Percentiles rank a stretch among this genome's conserved stretches.
These are phyloP conservation scores for Cordyceps pruinosa DNA, from an alignment of 2,329 filamentous ascomycete genomes.

Conservation along the genomic window DNA sequence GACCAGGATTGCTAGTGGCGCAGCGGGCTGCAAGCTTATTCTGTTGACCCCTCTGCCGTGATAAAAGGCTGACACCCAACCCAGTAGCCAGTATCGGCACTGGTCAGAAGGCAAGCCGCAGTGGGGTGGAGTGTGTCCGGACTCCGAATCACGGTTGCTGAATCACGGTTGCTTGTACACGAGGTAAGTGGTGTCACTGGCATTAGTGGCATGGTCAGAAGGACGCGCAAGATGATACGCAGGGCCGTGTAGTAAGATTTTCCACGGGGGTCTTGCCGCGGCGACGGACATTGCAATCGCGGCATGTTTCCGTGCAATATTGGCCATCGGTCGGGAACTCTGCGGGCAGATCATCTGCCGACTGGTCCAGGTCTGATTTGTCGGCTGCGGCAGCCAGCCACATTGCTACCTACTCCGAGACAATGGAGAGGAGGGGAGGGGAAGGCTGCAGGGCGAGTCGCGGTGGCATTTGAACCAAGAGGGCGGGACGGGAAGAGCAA, in stretches of 20 bases:
- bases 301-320: neutral
- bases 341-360: neutral
- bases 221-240: neutral
- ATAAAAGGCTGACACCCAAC: neutral
- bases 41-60: neutral
- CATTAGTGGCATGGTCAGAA: neutral
- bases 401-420: constrained; percentile 6
- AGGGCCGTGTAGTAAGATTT: constrained; percentile 1
- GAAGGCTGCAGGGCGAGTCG: neutral
- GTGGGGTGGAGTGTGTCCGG: neutral
- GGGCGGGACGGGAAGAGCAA: neutral
- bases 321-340: neutral
- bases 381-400: neutral
- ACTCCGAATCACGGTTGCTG: neutral
- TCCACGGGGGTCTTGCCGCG: neutral
- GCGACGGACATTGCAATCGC: neutral
- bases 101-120: neutral
- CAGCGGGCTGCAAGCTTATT: neutral
- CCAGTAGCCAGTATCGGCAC: constrained; percentile 1
- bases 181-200: no score
- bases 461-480: neutral
- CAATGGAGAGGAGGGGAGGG: neutral
- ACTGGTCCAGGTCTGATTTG: neutral
- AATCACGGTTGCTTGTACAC: no score
- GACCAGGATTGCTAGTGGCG: neutral